Conservation (phyloP, 495 filamentous ascomycete species). For the Paragyromitra xinjiangensis region DNA sequence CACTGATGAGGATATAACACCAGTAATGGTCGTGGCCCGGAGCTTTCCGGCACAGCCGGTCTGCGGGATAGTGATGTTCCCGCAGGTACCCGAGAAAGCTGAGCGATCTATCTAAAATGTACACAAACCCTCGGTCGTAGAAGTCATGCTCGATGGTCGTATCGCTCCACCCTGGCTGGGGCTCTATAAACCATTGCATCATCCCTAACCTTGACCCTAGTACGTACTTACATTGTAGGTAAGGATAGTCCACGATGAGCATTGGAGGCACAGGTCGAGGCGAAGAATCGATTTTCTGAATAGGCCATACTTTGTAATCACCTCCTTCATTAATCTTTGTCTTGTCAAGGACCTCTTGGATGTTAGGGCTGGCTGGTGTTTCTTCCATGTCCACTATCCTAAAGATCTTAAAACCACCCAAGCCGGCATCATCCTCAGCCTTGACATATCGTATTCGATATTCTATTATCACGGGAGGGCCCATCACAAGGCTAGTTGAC, state of each 20-base stretch:
- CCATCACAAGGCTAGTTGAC: background rate
- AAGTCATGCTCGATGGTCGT: background rate
- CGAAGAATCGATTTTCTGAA: background rate
- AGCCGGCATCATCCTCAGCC: background rate
- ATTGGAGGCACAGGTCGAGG: background rate
- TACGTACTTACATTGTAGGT: background rate
- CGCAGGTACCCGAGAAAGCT: background rate
- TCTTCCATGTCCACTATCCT: background rate
- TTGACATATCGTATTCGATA: background rate
- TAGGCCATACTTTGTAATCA: background rate
- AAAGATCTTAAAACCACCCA: background rate
- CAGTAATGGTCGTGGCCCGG: background rate
- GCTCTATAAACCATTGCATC: background rate
- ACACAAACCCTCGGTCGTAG: background rate
- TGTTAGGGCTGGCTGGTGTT: background rate
- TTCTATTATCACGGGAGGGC: background rate
- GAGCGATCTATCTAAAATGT: background rate
- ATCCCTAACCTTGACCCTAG: background rate
- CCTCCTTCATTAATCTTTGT: background rate
- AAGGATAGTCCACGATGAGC: background rate
- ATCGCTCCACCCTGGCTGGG: background rate
- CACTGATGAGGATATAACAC: background rate
- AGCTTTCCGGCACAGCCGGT: background rate
- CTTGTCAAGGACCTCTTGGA: background rate
- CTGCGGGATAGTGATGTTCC: background rate